These are phyloP conservation scores for Tremellales sp. DNA, from an alignment of 1,284 basidiomycete genomes.

Conservation along the genomic window DNA sequence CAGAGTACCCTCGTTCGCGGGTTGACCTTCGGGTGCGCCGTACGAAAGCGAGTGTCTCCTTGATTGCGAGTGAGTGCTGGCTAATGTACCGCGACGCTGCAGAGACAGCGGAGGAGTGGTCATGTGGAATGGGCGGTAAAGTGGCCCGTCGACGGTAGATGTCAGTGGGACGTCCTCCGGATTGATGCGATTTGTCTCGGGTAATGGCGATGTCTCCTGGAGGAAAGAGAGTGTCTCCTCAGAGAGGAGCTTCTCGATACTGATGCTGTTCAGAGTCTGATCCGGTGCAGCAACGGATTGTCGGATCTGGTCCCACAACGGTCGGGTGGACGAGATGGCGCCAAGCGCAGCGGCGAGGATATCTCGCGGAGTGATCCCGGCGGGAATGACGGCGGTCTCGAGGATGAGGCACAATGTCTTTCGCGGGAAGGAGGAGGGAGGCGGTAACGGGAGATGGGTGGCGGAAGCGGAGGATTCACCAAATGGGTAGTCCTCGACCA, in stretches of 20 bases:
- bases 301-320: too few relatives aligned
- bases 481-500: constrained; percentile 39
- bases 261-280: neutral
- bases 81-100: too few relatives aligned
- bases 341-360: too few relatives aligned
- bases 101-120: too few relatives aligned
- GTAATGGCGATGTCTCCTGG: constrained; percentile 2
- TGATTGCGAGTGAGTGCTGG: too few relatives aligned
- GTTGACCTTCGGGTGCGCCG: too few relatives aligned
- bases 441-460: constrained; percentile 25
- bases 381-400: too few relatives aligned
- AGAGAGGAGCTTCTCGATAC: constrained; percentile 10
- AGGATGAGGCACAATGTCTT: constrained; percentile 33
- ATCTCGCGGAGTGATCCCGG: too few relatives aligned
- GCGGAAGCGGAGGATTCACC: constrained; percentile 26
- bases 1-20: too few relatives aligned
- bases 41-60: too few relatives aligned
- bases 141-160: constrained; percentile 3
- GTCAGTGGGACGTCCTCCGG: constrained; percentile 6
- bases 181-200: constrained; percentile 3
- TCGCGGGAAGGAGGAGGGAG: constrained; percentile 30
- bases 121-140: constrained; percentile 20
- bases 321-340: too few relatives aligned
- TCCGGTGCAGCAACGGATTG: too few relatives aligned
- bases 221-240: constrained; percentile 22